Conservation (phyloP, 805 yeast genomes). For the Jamesozyma spencerorum region DNA sequence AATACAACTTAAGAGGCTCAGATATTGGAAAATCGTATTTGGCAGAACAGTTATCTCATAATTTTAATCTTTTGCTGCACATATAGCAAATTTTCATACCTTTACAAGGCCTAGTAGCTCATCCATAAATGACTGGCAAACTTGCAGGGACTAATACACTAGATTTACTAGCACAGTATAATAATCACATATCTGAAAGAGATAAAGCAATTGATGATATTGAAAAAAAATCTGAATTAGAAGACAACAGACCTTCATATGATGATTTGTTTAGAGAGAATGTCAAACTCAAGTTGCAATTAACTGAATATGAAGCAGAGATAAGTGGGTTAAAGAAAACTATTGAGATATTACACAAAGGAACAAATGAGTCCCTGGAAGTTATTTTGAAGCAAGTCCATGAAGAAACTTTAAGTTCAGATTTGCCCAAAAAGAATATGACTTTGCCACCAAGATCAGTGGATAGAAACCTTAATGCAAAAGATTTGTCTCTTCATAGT, state of each 20-base stretch:
- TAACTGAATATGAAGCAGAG: conserved; percentile 22
- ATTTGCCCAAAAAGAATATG: conserved; percentile 8
- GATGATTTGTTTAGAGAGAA: conserved; percentile 28
- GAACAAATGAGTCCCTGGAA: conserved; percentile 7
- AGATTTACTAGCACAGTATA: conserved; percentile 24
- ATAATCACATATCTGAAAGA: conserved; percentile 23
- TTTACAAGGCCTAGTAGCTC: no score
- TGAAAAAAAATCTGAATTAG: conserved; percentile 13
- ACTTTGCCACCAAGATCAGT: conserved; percentile 35
- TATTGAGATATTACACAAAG: conserved; percentile 7
- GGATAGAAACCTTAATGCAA: conserved; percentile 24
- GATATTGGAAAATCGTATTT: no score
- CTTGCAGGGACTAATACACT: conserved; percentile 10
- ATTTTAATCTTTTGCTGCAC: no score
- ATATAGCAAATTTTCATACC: no score
- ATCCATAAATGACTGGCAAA: neutral
- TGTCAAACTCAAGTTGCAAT: conserved; percentile 19
- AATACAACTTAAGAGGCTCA: no score
- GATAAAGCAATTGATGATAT: conserved; percentile 23
- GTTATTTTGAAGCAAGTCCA: conserved; percentile 5
- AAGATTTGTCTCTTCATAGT: conserved; percentile 6
- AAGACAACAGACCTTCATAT: conserved; percentile 16
- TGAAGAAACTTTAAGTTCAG: neutral
- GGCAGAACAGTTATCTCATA: no score
- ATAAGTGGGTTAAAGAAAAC: conserved; percentile 13